phyloP scores from a whole-genome alignment of 257 asterid genomes.

The Schizonepeta tenuifolia region DNA sequence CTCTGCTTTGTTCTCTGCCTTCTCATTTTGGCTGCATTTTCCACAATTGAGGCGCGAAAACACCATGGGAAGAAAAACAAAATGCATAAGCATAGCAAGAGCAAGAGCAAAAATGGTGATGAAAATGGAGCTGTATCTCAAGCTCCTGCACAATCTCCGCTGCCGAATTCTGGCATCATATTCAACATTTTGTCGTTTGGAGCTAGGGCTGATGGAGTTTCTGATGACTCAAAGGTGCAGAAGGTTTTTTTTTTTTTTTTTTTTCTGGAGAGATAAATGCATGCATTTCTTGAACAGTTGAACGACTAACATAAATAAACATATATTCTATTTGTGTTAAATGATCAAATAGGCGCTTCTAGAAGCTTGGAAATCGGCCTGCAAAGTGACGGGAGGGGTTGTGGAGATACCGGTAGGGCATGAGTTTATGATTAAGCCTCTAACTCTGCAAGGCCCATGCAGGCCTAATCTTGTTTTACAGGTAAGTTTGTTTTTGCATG shows the following conservation, averaged over 20 bases:
- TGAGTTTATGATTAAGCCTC: constrained; percentile 65
- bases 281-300: constrained; percentile 28
- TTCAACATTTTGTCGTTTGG: constrained; percentile 67
- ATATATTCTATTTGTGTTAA: not conserved
- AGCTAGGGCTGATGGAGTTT: constrained; percentile 69
- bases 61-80: constrained; percentile 42
- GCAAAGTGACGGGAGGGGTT: constrained; percentile 58
- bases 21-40: constrained; percentile 32
- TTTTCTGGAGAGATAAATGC: not conserved
- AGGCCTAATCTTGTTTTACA: constrained; percentile 69
- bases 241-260: not conserved
- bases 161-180: constrained; percentile 16
- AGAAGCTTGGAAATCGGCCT: constrained; percentile 76
- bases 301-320: too few species aligned
- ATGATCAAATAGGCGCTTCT: constrained; percentile 53
- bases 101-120: constrained; percentile 36
- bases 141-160: constrained; percentile 28
- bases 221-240: constrained; percentile 73
- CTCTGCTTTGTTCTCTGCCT: constrained; percentile 42
- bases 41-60: constrained; percentile 51
- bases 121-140: constrained; percentile 22
- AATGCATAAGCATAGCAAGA: constrained; percentile 45
- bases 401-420: constrained; percentile 53
- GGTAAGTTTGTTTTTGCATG: constrained; percentile 44
- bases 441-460: constrained; percentile 80